Evolutionary conservation across 2,329 filamentous ascomycete genomes (phyloP), one percentile per base, ranked within the genome.

Genomic region (Penicillium sp.): DNA sequence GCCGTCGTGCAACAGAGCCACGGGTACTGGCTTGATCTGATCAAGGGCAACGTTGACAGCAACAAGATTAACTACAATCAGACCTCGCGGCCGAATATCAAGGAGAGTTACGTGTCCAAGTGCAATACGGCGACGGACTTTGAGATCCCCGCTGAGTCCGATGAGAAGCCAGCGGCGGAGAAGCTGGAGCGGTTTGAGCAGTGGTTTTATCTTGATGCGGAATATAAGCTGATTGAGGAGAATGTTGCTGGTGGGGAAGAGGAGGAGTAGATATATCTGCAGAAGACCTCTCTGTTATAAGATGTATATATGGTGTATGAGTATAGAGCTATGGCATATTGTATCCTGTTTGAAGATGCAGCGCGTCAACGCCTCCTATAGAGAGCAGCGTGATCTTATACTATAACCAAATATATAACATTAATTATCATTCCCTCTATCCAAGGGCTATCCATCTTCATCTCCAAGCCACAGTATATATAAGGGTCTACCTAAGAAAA

Each of bases 61-160:
- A 41, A 41, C 21, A 30, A 56, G 19, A 56, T 56, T 30, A 56
- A 56, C 46, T 56, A 56, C 54, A 56, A 56, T 45, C 54, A 56
- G 46, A 56, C 54, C 7, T 56, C 54, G 9, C 54, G 46, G 17
- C 46, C 54, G 23, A 29, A 44, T 11, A 49, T 56, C 31, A 9
- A 15, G 19, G 9, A 17, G 23, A 56, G 54, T 21, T 56, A 49
- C 9, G 45, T 56, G 15, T 44, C 54, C 5, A 48, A 30, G 44
- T 9, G 8, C 29, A n/a, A 35, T 11, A 29, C 44, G 9, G 44
- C 44, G 9, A 48, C 44, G 13, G 26, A 29, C 26, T 21, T 31
- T 5, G 47, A 21, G 13, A 29, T 49, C 21, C 19, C 47, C 3
- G 17, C 6, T n/a, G 3, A 48, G 46, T 56, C 54, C 3, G 45